phyloP scores from a whole-genome alignment of 116 monocot species.

The Trichopus zeylanicus region DNA sequence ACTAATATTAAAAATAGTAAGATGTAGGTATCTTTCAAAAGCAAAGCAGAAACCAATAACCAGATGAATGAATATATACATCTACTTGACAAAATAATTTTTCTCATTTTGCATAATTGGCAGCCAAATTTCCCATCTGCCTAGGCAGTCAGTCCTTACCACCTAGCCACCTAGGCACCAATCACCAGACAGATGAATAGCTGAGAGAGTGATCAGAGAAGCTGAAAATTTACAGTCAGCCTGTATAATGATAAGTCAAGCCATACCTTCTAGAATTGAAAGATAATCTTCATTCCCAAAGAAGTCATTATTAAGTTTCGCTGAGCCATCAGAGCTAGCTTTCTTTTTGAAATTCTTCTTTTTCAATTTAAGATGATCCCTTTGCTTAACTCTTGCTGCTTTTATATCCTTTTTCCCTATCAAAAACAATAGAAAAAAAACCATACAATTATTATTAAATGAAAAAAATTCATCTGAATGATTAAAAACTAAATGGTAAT shows the following conservation, averaged over 20 bases:
- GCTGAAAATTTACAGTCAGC: background rate
- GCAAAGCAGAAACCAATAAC: too few species aligned
- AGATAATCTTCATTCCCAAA: background rate
- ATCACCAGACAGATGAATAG: background rate
- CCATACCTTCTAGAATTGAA: background rate
- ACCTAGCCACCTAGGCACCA: background rate
- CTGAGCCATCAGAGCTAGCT: background rate
- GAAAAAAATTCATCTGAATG: background rate
- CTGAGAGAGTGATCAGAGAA: background rate
- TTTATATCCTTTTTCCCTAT: background rate
- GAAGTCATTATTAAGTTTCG: background rate
- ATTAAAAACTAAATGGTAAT: background rate
- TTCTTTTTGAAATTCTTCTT: background rate
- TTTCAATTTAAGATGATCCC: background rate
- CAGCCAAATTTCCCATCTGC: background rate
- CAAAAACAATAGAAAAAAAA: background rate
- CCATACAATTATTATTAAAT: background rate
- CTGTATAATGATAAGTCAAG: background rate
- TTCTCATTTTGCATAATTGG: too few species aligned
- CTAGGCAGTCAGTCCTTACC: too few species aligned
- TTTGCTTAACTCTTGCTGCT: background rate
- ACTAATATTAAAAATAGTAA: too few species aligned
- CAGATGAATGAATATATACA: too few species aligned
- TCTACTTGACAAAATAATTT: too few species aligned
- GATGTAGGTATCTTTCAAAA: too few species aligned